These are phyloP conservation scores for Verbascum thapsus DNA, from an alignment of 257 asterid species.

Conservation along the genomic window DNA sequence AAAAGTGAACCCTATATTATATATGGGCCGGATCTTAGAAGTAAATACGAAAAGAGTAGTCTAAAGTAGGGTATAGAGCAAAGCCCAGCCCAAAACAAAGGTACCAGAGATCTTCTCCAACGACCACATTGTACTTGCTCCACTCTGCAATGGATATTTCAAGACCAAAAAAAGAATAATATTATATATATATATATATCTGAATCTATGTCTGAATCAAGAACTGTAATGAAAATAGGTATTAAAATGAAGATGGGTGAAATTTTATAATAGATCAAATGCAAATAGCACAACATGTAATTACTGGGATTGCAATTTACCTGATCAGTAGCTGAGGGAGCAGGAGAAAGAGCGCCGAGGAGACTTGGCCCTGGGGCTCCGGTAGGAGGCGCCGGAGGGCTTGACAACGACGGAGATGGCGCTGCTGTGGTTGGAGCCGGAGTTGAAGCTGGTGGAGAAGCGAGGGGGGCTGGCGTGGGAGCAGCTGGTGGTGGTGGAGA, in stretches of 20 bases:
- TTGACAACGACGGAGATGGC: slow-evolving; percentile 49
- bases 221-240: too few relatives aligned
- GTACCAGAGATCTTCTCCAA: slow-evolving; percentile 41
- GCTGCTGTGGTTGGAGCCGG: slow-evolving; percentile 51
- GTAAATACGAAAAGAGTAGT: neutral
- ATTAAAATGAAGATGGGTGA: too few relatives aligned
- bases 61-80: slow-evolving; percentile 44
- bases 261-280: too few relatives aligned
- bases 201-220: too few relatives aligned
- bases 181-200: too few relatives aligned
- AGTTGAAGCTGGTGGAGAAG: slow-evolving; percentile 38
- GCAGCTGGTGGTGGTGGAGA: slow-evolving; percentile 64
- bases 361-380: slow-evolving; percentile 66
- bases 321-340: slow-evolving; percentile 72
- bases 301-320: slow-evolving; percentile 41
- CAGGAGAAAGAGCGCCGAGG: slow-evolving; percentile 49
- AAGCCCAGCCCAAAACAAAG: slow-evolving; percentile 52
- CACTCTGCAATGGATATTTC: slow-evolving; percentile 56
- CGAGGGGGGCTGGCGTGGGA: slow-evolving; percentile 51
- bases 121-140: slow-evolving; percentile 41
- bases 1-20: slow-evolving; percentile 22
- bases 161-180: neutral
- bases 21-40: slow-evolving; percentile 22
- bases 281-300: too few relatives aligned
- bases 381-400: slow-evolving; percentile 71